Percentiles rank a stretch among this genome's conserved stretches.
Evolutionary conservation across 495 filamentous ascomycete species (phyloP).

Genomic region (Neurospora tetrasperma): DNA sequence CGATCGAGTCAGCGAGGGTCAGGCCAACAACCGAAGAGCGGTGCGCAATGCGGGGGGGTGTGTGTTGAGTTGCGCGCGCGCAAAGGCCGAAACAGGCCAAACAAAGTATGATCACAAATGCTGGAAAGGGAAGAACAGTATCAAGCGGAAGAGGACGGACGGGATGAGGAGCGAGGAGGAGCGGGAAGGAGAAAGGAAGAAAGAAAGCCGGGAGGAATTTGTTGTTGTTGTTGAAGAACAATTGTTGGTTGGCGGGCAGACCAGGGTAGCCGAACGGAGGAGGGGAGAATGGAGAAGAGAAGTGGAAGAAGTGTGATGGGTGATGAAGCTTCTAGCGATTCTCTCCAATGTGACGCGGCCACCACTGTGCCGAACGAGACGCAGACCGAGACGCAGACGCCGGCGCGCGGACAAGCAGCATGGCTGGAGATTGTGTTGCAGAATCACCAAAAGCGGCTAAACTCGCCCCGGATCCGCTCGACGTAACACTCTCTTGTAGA

Average conservation of each 20-base stretch:
- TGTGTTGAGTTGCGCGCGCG: background rate
- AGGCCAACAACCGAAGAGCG: constrained; percentile 4
- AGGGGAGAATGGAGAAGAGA: background rate
- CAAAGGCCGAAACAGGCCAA: background rate
- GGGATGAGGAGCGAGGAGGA: background rate
- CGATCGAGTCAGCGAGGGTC: constrained; percentile 19
- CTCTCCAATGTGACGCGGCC: background rate
- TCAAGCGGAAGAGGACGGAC: background rate
- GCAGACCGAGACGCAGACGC: background rate
- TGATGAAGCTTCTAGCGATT: background rate
- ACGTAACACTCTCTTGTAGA: background rate
- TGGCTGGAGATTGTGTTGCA: background rate
- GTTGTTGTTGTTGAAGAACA: background rate
- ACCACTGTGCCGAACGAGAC: background rate
- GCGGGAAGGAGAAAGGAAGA: background rate
- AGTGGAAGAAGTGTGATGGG: background rate
- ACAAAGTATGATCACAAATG: background rate
- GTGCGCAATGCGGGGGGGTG: background rate
- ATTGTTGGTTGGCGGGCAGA: background rate
- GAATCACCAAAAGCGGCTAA: constrained; percentile 1
- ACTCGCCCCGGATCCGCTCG: background rate
- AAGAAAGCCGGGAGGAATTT: background rate
- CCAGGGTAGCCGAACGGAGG: background rate
- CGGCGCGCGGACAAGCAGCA: background rate
- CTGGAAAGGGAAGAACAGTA: background rate